Conservation (phyloP, 129 eudicot genomes). For the Deinandra increscens region DNA sequence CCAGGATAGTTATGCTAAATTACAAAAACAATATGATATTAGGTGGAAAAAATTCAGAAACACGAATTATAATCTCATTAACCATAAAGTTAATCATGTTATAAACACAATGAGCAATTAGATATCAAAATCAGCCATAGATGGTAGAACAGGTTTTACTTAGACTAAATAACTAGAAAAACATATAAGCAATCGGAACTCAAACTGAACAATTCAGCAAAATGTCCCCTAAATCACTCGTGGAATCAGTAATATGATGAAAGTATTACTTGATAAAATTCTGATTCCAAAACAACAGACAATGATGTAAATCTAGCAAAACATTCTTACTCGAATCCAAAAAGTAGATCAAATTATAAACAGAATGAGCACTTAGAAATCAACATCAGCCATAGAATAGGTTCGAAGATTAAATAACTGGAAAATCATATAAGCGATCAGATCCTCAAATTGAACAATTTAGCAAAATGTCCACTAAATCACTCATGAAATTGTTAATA, state of each 20-base stretch:
- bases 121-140: neutral
- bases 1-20: neutral
- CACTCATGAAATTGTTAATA: neutral
- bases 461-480: conserved; percentile 8
- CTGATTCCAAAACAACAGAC: conserved; percentile 11
- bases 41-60: neutral
- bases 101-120: neutral
- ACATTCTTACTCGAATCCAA: conserved; percentile 7
- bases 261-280: conserved; percentile 8
- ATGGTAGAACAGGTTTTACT: neutral
- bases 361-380: neutral
- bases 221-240: conserved; percentile 1
- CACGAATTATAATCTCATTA: neutral
- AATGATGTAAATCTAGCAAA: conserved; percentile 6
- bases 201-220: conserved; percentile 1
- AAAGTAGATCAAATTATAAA: too few species aligned
- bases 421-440: neutral
- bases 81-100: too few species aligned
- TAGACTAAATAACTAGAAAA: neutral
- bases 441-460: neutral
- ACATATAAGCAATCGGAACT: neutral
- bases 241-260: neutral
- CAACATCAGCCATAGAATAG: neutral
- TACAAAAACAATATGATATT: neutral
- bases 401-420: neutral